Base-by-base conservation (phyloP, 495 filamentous ascomycete species). In the Rhizodiscina lignyota region DNA sequence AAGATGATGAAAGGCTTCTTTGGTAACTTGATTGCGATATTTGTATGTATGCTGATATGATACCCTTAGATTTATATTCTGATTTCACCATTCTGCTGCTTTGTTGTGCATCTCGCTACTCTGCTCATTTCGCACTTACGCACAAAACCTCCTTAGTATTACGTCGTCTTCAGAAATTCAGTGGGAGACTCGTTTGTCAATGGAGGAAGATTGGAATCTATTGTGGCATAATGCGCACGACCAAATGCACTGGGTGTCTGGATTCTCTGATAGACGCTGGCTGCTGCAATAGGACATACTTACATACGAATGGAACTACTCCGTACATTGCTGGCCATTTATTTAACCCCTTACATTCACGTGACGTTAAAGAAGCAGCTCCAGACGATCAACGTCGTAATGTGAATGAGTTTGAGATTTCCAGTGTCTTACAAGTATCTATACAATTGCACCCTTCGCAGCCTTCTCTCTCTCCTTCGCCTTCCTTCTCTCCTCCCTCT, bases 401-500 rank as follows among this genome's bases (percentile, higher is more conserved):
- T n/a, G n/a, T n/a, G n/a, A n/a, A n/a, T n/a, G n/a, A n/a, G n/a
- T n/a, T n/a, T n/a, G n/a, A n/a, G n/a, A n/a, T n/a, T n/a, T n/a
- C n/a, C n/a, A n/a, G n/a, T n/a, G n/a, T n/a, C n/a, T n/a, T n/a
- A n/a, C n/a, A n/a, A n/a, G n/a, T n/a, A n/a, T n/a, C n/a, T n/a
- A n/a, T n/a, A n/a, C n/a, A n/a, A n/a, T n/a, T n/a, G n/a, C n/a
- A n/a, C n/a, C n/a, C n/a, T n/a, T n/a, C n/a, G n/a, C n/a, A n/a
- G n/a, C n/a, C n/a, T 27, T 13, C 30, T 36, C 34, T 18, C 27
- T 21, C 32, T 59, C 56, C 39, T 45, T 53, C 35, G 50, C 42
- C 35, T 43, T 61, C 62, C 70, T 83, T 61, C 59, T 72, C 65
- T 72, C 68, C 45, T 71, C 69, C 42, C 72, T 68, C 41, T 79